Percentiles rank a stretch among this genome's conserved stretches.
These are phyloP conservation scores for Colletotrichum sp. DNA, from an alignment of 2,329 filamentous ascomycete species.

Conservation along the genomic window DNA sequence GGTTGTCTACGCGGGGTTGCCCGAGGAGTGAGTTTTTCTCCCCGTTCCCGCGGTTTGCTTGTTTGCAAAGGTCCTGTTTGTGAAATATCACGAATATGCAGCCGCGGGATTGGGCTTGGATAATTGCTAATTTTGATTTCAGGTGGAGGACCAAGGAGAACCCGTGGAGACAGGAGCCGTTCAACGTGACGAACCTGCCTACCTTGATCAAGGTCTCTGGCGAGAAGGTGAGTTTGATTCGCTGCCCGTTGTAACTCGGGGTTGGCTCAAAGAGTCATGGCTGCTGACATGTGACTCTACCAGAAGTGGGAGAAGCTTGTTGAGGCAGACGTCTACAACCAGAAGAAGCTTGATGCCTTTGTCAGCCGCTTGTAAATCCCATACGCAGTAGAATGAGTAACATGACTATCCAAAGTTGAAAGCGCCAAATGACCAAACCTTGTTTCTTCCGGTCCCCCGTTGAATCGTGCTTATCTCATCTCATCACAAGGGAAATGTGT, in stretches of 20 bases:
- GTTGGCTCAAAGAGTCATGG: neutral
- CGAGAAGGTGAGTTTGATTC: neutral
- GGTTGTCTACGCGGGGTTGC: constrained; percentile 15
- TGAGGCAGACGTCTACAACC: constrained; percentile 17
- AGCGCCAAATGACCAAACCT: neutral
- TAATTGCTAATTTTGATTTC: neutral
- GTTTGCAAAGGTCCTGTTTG: neutral
- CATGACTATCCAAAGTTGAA: neutral
- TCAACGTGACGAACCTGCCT: constrained; percentile 18
- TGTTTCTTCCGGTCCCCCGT: neutral
- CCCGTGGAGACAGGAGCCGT: constrained; percentile 18
- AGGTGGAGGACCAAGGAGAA: constrained; percentile 20
- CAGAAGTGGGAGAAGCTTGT: constrained; percentile 19
- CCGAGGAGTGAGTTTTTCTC: constrained; percentile 9
- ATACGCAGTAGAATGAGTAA: neutral
- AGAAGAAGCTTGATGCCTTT: constrained; percentile 16
- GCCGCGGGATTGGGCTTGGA: neutral
- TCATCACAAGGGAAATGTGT: neutral
- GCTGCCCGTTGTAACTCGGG: neutral
- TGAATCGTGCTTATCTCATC: neutral
- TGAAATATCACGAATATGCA: neutral
- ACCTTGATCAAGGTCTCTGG: constrained; percentile 17
- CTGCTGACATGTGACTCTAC: neutral
- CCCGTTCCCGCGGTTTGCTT: neutral
- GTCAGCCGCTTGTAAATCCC: neutral